These are phyloP conservation scores for Colletotrichum sp. DNA, from an alignment of 2,329 filamentous ascomycete genomes.

Conservation along the genomic window DNA sequence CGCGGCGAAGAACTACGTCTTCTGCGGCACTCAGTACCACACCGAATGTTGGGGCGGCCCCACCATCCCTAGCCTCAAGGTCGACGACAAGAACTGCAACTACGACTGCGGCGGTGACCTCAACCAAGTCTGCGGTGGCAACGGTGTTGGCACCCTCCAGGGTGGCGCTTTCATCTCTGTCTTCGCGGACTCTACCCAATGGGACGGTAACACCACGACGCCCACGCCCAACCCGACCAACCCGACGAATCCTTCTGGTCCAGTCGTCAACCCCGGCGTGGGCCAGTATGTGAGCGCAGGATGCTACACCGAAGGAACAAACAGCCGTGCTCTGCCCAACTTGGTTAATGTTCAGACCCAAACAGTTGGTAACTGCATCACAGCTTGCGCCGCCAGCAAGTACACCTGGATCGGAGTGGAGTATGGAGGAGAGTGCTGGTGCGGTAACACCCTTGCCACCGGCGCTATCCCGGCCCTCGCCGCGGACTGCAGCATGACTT, in stretches of 20 bases:
- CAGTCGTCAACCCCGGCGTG: constrained; percentile 42
- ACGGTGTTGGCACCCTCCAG: constrained; percentile 37
- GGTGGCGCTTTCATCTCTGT: constrained; percentile 51
- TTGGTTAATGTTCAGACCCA: not conserved
- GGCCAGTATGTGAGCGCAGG: constrained; percentile 24
- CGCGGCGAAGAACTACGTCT: constrained; percentile 28
- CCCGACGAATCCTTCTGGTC: constrained; percentile 23
- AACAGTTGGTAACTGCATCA: constrained; percentile 19
- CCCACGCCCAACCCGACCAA: constrained; percentile 1
- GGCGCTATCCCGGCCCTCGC: constrained; percentile 33
- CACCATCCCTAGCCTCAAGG: constrained; percentile 46
- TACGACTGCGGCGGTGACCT: constrained; percentile 54
- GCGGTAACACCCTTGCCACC: constrained; percentile 31
- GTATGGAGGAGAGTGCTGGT: constrained; percentile 47
- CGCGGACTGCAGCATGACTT: constrained; percentile 38
- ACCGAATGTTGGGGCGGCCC: constrained; percentile 61
- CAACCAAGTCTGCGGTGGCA: constrained; percentile 58
- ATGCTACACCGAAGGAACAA: constrained; percentile 25
- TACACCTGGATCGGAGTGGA: constrained; percentile 40
- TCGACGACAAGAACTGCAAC: constrained; percentile 53
- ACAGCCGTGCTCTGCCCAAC: constrained; percentile 24
- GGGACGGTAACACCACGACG: constrained; percentile 30
- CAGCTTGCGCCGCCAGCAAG: constrained; percentile 30
- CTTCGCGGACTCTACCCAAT: constrained; percentile 43
- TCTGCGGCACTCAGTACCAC: constrained; percentile 55